Base-by-base conservation (phyloP, 2,329 filamentous ascomycete species). In the Epichloe gansuensis region DNA sequence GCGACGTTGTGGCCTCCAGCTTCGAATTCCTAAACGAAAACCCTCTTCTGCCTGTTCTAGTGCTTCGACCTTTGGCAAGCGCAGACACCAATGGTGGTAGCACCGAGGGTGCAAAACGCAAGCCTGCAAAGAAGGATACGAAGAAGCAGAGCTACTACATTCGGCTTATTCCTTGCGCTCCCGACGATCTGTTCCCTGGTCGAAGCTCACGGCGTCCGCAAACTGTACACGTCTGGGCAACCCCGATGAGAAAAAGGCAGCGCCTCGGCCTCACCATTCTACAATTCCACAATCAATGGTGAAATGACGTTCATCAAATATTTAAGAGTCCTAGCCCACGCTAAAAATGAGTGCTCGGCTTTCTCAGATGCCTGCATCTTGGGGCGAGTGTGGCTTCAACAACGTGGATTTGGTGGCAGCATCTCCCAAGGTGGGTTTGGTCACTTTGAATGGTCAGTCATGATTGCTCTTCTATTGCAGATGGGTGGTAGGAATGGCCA, bases 311-410 rank as follows among this genome's bases (percentile, higher is more conserved):
- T 87, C 54, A 75, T 85, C 13, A 68, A 81, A 0, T 95, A 94
- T 65, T 75, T 95, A 25, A 87, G 87, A 58, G 71, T 89, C 34
- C 71, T 96, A 3, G 79, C 91, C 57, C 75, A 76, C n/a, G 76
- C 84, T 9, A 77, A 82, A 39, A 86, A 80, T 50, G 78, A 81
- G 48, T 90, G 86, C 60, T 70, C 82, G 13, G 79, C 82, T 4
- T 96, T 91, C 67, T 76, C 78, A 54, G 90, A 96, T 65, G 87
- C 90, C 8, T 95, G 89, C 65, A 75, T 94, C 7, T 76, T 98
- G 23, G 93, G 91, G 28, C 82, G 86, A 53, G 80, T 88, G 52
- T 98, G 93, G 93, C 76, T 98, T 42, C 83, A 84, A 59, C 91
- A 97, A 68, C 81, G 91, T 52, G 90, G 90, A 0, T 87, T 96